phyloP scores from a whole-genome alignment of 2,329 filamentous ascomycete species.

The Zalaria obscura region DNA sequence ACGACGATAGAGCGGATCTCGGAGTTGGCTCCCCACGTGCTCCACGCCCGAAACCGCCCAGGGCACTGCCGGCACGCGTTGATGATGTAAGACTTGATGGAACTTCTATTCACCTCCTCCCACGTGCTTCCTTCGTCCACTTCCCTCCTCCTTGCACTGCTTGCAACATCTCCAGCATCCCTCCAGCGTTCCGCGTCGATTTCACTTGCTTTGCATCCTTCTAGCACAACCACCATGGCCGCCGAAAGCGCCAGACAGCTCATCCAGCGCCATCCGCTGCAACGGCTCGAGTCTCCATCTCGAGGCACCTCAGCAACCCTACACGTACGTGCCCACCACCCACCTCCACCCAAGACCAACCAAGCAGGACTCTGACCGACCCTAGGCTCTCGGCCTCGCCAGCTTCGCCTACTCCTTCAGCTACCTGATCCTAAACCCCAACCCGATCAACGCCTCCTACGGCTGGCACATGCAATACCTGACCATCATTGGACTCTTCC shows the following conservation, averaged over 20 bases:
- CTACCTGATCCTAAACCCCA: conserved; percentile 22
- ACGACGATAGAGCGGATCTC: too few relatives aligned
- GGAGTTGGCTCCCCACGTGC: too few relatives aligned
- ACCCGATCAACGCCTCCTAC: conserved; percentile 37
- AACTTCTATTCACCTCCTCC: too few relatives aligned
- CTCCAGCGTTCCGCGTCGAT: too few relatives aligned
- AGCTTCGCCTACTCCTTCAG: conserved; percentile 31
- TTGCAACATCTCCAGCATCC: too few relatives aligned
- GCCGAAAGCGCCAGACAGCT: conserved; percentile 12
- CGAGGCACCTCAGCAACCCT: conserved; percentile 47
- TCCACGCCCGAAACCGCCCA: too few relatives aligned
- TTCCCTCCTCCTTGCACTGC: too few relatives aligned
- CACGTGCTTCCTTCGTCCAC: too few relatives aligned
- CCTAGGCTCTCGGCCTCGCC: conserved; percentile 23
- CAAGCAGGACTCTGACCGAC: neutral
- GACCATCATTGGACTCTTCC: conserved; percentile 55
- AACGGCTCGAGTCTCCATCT: conserved; percentile 52
- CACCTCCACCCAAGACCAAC: neutral
- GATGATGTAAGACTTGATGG: too few relatives aligned
- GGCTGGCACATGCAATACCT: conserved; percentile 61
- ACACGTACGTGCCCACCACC: conserved; percentile 30
- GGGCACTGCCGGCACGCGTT: too few relatives aligned
- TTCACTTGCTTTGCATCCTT: too few relatives aligned
- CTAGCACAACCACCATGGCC: conserved; percentile 6
- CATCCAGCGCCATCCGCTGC: conserved; percentile 43